These are phyloP conservation scores for Salix koriyanagi DNA, from an alignment of 345 rosid species.

Conservation along the genomic window DNA sequence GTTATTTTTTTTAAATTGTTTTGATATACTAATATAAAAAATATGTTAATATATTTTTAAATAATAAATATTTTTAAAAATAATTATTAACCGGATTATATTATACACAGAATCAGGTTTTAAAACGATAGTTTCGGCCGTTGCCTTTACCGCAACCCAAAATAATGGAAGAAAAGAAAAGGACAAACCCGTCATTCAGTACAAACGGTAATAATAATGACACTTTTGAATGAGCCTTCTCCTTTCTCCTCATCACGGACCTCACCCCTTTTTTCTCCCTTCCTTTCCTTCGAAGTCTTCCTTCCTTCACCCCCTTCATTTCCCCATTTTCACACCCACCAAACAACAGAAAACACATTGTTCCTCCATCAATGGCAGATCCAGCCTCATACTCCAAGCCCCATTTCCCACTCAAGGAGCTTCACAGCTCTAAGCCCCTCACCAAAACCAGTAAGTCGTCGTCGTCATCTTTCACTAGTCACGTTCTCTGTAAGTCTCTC, in stretches of 20 bases:
- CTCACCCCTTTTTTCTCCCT: constrained; percentile 20
- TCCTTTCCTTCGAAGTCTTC: constrained; percentile 73
- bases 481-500: constrained; percentile 49
- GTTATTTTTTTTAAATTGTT: too few species aligned
- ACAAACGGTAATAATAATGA: constrained; percentile 29
- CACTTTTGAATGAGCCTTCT: constrained; percentile 27
- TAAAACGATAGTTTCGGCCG: too few species aligned
- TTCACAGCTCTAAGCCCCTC: background rate
- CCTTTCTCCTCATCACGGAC: background rate
- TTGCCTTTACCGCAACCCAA: background rate
- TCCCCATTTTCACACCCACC: background rate
- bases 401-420: constrained; percentile 17
- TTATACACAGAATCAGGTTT: too few species aligned
- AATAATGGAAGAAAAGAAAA: background rate
- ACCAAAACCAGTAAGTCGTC: constrained; percentile 10
- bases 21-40: too few species aligned
- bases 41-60: too few species aligned
- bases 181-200: constrained; percentile 34
- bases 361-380: constrained; percentile 47
- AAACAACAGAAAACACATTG: background rate
- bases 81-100: too few species aligned
- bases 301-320: constrained; percentile 36
- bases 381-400: constrained; percentile 26
- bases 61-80: too few species aligned
- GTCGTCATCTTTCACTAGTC: constrained; percentile 15